These are phyloP conservation scores for Diaporthe helianthi DNA, from an alignment of 2,329 filamentous ascomycete genomes.

Conservation along the genomic window DNA sequence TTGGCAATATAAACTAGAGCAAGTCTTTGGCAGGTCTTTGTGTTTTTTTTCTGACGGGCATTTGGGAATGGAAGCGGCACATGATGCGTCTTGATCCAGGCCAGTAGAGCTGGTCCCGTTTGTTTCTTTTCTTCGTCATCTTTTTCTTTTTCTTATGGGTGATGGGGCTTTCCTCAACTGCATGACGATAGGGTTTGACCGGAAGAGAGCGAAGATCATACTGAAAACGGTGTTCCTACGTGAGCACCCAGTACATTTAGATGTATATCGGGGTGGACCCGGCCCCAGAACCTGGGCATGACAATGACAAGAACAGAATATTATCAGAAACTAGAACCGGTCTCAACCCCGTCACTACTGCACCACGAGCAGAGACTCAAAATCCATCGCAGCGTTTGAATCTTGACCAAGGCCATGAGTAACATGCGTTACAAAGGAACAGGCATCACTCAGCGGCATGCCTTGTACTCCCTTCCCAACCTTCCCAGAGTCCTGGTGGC, in stretches of 20 bases:
- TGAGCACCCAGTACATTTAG: slow-evolving; percentile 15
- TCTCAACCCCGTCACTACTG: neutral
- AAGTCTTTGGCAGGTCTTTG: neutral
- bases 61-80: neutral
- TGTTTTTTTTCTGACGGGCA: neutral
- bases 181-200: neutral
- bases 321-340: neutral
- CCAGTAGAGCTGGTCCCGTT: slow-evolving; percentile 23
- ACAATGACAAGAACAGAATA: slow-evolving; percentile 4
- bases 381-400: neutral
- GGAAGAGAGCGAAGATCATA: slow-evolving; percentile 4
- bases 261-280: slow-evolving; percentile 8
- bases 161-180: neutral
- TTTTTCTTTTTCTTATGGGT: neutral
- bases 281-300: neutral
- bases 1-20: neutral
- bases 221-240: neutral
- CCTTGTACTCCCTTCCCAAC: neutral
- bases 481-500: neutral
- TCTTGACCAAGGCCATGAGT: neutral
- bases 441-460: neutral
- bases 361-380: neutral
- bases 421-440: neutral
- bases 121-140: neutral
- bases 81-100: neutral